phyloP scores from a whole-genome alignment of 805 yeast genomes.

The Nakazawaea pomicola region DNA sequence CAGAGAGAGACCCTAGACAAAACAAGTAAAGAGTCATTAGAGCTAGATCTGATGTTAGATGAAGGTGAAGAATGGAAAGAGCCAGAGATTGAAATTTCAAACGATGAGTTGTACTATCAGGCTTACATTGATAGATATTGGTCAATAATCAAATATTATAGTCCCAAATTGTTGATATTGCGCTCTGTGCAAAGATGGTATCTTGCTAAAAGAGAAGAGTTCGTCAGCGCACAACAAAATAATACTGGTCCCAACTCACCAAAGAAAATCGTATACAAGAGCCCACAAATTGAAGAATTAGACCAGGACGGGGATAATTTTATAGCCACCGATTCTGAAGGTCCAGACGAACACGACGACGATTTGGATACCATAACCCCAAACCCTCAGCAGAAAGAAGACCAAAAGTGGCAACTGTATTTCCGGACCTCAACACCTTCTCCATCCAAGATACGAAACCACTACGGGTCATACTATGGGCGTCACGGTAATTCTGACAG shows the following conservation, averaged over 20 bases:
- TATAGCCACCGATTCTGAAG: constrained; percentile 6
- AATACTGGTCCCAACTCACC: neutral
- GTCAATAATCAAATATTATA: constrained; percentile 21
- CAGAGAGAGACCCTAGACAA: neutral
- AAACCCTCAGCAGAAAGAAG: too few relatives aligned
- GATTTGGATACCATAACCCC: too few relatives aligned
- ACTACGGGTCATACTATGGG: constrained; percentile 11
- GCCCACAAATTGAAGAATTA: constrained; percentile 16
- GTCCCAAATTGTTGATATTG: constrained; percentile 19
- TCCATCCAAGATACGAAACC: constrained; percentile 1
- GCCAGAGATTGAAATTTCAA: constrained; percentile 14
- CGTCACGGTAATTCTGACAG: neutral
- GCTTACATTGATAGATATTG: constrained; percentile 17
- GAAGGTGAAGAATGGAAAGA: constrained; percentile 11
- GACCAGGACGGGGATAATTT: constrained; percentile 14
- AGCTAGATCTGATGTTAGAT: constrained; percentile 12
- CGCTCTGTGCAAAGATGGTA: constrained; percentile 16
- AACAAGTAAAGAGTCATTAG: constrained; percentile 7
- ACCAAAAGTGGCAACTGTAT: too few relatives aligned
- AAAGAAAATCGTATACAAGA: constrained; percentile 1
- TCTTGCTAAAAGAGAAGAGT: constrained; percentile 5
- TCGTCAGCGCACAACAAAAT: too few relatives aligned
- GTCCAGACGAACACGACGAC: neutral
- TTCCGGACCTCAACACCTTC: constrained; percentile 5
- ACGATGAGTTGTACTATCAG: constrained; percentile 19